Conservation (phyloP, 2,329 filamentous ascomycete species). For the Dendryphion nanum region DNA sequence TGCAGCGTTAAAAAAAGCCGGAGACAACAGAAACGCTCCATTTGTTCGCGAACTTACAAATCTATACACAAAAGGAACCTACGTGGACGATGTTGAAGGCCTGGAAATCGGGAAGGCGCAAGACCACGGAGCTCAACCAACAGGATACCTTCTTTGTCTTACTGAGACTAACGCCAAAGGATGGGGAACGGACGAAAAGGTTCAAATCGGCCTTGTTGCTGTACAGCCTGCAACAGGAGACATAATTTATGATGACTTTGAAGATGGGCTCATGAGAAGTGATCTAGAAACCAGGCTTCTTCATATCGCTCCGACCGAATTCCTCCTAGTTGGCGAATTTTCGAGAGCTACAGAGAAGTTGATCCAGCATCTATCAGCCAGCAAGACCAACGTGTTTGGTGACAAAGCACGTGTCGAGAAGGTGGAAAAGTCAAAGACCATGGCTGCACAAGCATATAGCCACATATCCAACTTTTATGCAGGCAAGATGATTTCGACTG, state of each 20-base stretch:
- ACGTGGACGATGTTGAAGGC: constrained; percentile 89
- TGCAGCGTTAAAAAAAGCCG: constrained; percentile 89
- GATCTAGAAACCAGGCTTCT: constrained; percentile 94
- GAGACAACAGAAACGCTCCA: constrained; percentile 89
- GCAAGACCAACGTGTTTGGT: constrained; percentile 85
- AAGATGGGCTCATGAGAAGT: constrained; percentile 95
- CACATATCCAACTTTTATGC: constrained; percentile 94
- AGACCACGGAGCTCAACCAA: constrained; percentile 57
- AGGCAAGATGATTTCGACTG: constrained; percentile 66
- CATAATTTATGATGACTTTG: constrained; percentile 92
- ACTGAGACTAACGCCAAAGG: constrained; percentile 80
- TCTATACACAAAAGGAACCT: constrained; percentile 96
- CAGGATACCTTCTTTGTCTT: constrained; percentile 89
- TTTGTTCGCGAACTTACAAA: constrained; percentile 93
- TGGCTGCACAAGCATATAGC: constrained; percentile 79
- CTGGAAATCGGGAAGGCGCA: constrained; percentile 56
- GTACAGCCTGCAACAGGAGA: constrained; percentile 96
- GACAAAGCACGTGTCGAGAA: constrained; percentile 86
- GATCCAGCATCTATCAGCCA: constrained; percentile 83
- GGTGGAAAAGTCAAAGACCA: constrained; percentile 72
- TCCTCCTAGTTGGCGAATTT: constrained; percentile 86
- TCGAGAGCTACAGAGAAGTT: constrained; percentile 92
- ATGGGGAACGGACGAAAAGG: constrained; percentile 85
- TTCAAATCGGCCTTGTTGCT: constrained; percentile 85
- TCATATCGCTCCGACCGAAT: constrained; percentile 94